Base-by-base conservation (phyloP, 2,329 filamentous ascomycete species). In the Colletotrichum sp. region DNA sequence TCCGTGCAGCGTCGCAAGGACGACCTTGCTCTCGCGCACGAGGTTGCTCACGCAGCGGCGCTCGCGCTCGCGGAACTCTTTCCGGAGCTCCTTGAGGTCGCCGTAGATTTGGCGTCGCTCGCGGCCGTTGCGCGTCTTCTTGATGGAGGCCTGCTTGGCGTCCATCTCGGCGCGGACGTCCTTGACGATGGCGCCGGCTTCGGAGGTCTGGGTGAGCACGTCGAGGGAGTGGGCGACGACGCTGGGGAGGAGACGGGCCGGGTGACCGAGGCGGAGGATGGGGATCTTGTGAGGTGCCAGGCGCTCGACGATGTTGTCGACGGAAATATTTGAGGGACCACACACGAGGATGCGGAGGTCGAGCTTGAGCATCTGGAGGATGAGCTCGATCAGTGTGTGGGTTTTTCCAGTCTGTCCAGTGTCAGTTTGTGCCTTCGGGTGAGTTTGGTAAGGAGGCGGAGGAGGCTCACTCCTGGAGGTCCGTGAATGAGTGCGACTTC, bases 231-330 rank as follows among this genome's bases (percentile, higher is more conserved):
- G 96, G 78, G 93, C 93, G 39, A 99, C 85, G 0, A 99, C 96
- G 0, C 95, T 95, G 0, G 96, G 96, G 0, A 99, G 89, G 30
- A 99, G 89, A 25, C 97, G 93, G 2, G 97, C 97, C 0, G 97
- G 97, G 84, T 99, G 97, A 2, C 97, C 97, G 1, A 99, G 91
- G 3, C 97, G 94, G 44, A 99, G 91, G 80, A 99, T 95, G 0
- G 95, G 94, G 2, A 98, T 89, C 81, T 95, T 96, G 84, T 96
- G 94, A 0, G 95, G 92, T 3, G 96, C 92, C 3, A 99, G 90
- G 9, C 97, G 93, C 85, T 99, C 97, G 11, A 98, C 96, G 74
- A 99, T 98, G 82, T 99, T 99, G 89, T 99, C 97, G 2, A 99
- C 97, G 1, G 95, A 97, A 80, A 99, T 96, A 83, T 99, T 99